A percentile compares a stretch with the other conserved stretches of the same genome.
These are phyloP conservation scores for Blepharisma stoltei DNA, from an alignment of 73 alveolate genomes.

Conservation along the genomic window DNA sequence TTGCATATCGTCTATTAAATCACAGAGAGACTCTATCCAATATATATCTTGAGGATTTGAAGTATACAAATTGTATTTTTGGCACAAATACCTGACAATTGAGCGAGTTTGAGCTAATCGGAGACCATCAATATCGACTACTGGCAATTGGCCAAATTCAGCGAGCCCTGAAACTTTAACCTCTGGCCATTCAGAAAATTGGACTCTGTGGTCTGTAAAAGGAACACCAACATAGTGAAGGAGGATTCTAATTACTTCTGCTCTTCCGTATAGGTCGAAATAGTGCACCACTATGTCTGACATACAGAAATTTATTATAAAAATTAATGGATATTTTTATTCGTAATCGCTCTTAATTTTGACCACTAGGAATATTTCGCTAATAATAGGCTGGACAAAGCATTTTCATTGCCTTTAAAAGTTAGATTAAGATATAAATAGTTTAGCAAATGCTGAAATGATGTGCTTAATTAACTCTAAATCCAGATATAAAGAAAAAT, in stretches of 20 bases:
- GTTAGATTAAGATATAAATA: too few relatives aligned
- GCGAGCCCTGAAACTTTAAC: slow-evolving; percentile 6
- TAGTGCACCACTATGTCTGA: slow-evolving; percentile 28
- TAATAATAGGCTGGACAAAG: too few relatives aligned
- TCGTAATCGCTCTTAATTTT: too few relatives aligned
- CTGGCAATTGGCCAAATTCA: slow-evolving; percentile 66
- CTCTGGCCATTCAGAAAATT: slow-evolving; percentile 18
- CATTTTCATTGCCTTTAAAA: too few relatives aligned
- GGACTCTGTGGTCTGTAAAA: slow-evolving; percentile 41
- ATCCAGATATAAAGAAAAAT: too few relatives aligned
- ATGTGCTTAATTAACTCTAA: too few relatives aligned
- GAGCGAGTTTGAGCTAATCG: slow-evolving; percentile 55
- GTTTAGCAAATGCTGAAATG: too few relatives aligned
- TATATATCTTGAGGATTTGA: slow-evolving; percentile 59
- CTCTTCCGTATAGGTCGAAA: slow-evolving; percentile 41
- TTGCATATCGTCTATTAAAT: slow-evolving; percentile 6
- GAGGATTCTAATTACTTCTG: slow-evolving; percentile 39
- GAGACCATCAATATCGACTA: slow-evolving; percentile 60
- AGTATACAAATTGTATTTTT: slow-evolving; percentile 50
- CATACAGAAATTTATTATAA: background rate
- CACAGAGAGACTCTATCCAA: slow-evolving; percentile 54
- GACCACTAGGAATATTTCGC: too few relatives aligned
- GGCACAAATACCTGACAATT: slow-evolving; percentile 60
- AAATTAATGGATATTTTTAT: background rate
- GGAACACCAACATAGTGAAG: slow-evolving; percentile 34